Percentiles rank a stretch among this genome's conserved stretches.
Evolutionary conservation across 495 filamentous ascomycete species (phyloP).

Genomic region (Massariosphaeria phaeospora): DNA sequence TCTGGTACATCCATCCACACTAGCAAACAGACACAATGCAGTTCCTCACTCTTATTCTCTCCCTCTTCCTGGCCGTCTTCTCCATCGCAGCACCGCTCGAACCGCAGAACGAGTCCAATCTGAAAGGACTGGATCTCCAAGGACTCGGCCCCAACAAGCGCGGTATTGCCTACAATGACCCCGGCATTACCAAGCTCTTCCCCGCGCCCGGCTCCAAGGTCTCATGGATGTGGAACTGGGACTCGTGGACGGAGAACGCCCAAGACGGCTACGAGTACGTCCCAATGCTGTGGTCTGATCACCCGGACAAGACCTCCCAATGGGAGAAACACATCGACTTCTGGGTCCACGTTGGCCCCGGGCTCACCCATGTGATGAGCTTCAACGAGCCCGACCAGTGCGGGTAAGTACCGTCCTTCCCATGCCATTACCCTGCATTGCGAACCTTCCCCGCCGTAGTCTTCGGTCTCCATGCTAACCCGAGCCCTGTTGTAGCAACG

Average conservation of each 20-base stretch:
- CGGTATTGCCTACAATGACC: constrained; percentile 22
- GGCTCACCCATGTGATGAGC: not conserved
- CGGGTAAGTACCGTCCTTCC: too few species aligned
- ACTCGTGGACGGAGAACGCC: not conserved
- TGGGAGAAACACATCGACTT: constrained; percentile 8
- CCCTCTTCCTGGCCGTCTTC: too few species aligned
- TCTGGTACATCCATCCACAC: too few species aligned
- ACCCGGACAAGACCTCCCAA: not conserved
- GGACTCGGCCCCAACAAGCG: too few species aligned
- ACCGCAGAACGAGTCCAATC: too few species aligned
- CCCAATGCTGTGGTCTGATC: constrained; percentile 11
- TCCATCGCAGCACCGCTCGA: too few species aligned
- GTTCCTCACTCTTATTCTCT: too few species aligned
- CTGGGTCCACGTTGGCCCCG: not conserved
- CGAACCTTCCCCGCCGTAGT: too few species aligned
- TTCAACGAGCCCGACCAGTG: constrained; percentile 26
- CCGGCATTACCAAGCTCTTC: not conserved
- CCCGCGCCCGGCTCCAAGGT: not conserved
- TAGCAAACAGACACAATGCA: too few species aligned
- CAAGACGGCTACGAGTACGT: constrained; percentile 29
- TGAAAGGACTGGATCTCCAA: too few species aligned
- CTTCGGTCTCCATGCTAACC: not conserved
- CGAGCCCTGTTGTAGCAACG: constrained; percentile 53
- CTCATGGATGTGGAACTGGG: constrained; percentile 26
- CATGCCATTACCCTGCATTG: too few species aligned